Evolutionary conservation across 805 yeast species (phyloP), one percentile per base, ranked within the genome.

Genomic region (Metschnikowia corniflorae): DNA sequence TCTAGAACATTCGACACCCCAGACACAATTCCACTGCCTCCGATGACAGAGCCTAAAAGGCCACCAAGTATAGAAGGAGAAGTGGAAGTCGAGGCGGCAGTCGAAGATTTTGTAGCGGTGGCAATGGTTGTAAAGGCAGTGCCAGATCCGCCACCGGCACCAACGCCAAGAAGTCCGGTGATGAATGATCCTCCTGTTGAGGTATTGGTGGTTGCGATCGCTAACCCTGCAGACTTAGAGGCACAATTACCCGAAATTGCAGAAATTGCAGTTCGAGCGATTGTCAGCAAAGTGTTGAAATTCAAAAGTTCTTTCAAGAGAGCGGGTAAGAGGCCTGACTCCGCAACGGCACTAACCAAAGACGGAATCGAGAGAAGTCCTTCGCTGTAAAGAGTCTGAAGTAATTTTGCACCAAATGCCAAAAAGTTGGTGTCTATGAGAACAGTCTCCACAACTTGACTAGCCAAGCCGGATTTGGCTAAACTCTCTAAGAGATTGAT

Each of bases 381-480:
- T 32, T 44, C 49, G 9, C 44, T 44, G 35, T 65, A 47, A 16
- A 65, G 57, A n/a, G 56, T 51, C 33, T 47, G 44, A 34, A 65
- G 43, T 44, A 67, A 63, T 23, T 56, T 54, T 8, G 44, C 57
- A n/a, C 60, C 70, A 42, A 65, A 67, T 27, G 62, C 57, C 37
- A 63, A 44, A 50, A 63, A 67, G 17, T 44, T 31, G 17, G 60
- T 21, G 48, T 66, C 70, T n/a, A 69, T 62, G 38, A 66, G 52
- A 18, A 65, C 60, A 26, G 67, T 48, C 47, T 55, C 54, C 35
- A 67, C 66, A 9, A 67, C 69, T 17, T 62, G 58, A 16, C 61
- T 40, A 6, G 65, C 71, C 41, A 67, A 62, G n/a, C 73, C 73
- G 12, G 71, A 65, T 21, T 54, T 39, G 17, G 55, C 66, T 48